A percentile compares a stretch with the other conserved stretches of the same genome.
phyloP scores from a whole-genome alignment of 331 rosid species.

The Quercus lobata region DNA sequence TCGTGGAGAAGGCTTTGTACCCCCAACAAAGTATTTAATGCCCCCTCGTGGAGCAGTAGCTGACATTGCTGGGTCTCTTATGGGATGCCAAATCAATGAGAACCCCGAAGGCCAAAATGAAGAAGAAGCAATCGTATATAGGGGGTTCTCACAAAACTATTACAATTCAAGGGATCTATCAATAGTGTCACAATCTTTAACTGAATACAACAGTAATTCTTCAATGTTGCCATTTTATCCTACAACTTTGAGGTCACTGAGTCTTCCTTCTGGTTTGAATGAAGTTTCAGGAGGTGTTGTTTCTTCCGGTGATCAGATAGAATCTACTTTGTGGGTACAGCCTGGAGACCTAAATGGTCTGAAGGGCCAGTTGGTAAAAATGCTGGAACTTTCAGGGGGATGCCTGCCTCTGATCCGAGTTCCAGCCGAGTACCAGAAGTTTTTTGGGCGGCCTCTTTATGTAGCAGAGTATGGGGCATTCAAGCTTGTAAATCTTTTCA shows the following conservation, averaged over 20 bases:
- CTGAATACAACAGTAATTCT: conserved; percentile 54
- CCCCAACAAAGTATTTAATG: conserved; percentile 48
- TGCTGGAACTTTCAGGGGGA: conserved; percentile 83
- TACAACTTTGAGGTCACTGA: conserved; percentile 51
- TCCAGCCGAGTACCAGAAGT: conserved; percentile 70
- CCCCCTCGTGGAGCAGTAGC: conserved; percentile 48
- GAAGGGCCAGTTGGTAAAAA: conserved; percentile 62
- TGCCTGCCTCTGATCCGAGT: conserved; percentile 63
- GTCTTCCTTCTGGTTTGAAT: conserved; percentile 65
- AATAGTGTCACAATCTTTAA: conserved; percentile 54
- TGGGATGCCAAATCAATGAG: conserved; percentile 67
- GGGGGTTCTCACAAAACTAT: conserved; percentile 68
- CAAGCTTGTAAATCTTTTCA: conserved; percentile 81
- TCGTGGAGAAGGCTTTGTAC: conserved; percentile 94
- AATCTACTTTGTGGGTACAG: conserved; percentile 61
- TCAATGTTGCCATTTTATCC: conserved; percentile 36
- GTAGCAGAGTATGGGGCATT: conserved; percentile 62
- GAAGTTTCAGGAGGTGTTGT: conserved; percentile 57
- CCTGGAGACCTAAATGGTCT: conserved; percentile 93
- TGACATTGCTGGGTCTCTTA: conserved; percentile 59
- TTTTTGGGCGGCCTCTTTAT: conserved; percentile 69
- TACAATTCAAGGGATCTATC: conserved; percentile 63
- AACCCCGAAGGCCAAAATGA: conserved; percentile 53
- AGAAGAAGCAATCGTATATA: conserved; percentile 76
- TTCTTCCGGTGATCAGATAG: conserved; percentile 46